Evolutionary conservation across 371 early-diverging fungal species (phyloP).

Genomic region (Choanephora cucurbitarum): DNA sequence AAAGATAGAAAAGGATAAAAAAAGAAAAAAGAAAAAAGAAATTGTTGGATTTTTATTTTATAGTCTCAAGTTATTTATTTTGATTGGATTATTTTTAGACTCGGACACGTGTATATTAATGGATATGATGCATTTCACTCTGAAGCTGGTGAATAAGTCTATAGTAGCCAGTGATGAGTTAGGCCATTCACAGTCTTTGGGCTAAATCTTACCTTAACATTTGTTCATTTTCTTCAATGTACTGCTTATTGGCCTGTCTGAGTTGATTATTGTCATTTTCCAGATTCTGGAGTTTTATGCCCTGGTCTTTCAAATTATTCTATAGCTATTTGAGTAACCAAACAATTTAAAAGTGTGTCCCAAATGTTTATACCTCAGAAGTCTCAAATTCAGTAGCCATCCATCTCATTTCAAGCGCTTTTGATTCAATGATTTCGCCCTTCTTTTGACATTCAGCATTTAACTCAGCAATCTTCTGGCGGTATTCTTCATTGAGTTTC

Average conservation of each 20-base stretch:
- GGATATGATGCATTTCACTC: conserved; percentile 37
- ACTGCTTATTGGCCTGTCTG: conserved; percentile 26
- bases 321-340: conserved; percentile 9
- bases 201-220: conserved; percentile 44
- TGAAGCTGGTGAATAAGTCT: conserved; percentile 48
- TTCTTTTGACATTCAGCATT: conserved; percentile 32
- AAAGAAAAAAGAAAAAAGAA: conserved; percentile 3
- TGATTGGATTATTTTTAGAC: conserved; percentile 20
- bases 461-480: conserved; percentile 31
- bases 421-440: conserved; percentile 38
- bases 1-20: conserved; percentile 16
- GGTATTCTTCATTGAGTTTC: conserved; percentile 39
- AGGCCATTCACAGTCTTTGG: too few species aligned
- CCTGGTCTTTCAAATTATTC: conserved; percentile 41
- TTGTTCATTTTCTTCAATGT: conserved; percentile 45
- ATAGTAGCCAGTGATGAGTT: not conserved
- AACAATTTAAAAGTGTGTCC: not conserved
- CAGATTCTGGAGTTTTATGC: conserved; percentile 26
- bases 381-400: conserved; percentile 44
- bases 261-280: conserved; percentile 39
- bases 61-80: conserved; percentile 8
- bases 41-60: conserved; percentile 3
- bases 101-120: conserved; percentile 23
- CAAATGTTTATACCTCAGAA: conserved; percentile 43
- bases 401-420: conserved; percentile 44